Evolutionary conservation across 2,329 filamentous ascomycete species (phyloP), one percentile per base, ranked within the genome.

Genomic region (Scytalidium lignicola): DNA sequence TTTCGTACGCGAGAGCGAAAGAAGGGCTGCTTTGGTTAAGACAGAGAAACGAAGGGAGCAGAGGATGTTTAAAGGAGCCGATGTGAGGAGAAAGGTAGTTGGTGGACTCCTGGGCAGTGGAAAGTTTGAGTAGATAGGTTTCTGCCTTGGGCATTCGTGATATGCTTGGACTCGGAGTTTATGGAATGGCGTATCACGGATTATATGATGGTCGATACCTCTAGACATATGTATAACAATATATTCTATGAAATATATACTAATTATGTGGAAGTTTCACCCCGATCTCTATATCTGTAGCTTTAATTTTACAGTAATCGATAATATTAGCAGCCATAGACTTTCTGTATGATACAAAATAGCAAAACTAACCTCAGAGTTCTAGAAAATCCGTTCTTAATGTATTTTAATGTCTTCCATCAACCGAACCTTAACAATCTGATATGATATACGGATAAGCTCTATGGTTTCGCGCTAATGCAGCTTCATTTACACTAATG

Each of bases 1-100:
- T 52, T 80, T 84, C 49, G 78, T 78, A 8, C 69, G 80, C 22
- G 79, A 82, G 65, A 80, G 69, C 46, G 81, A 83, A 63, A 70
- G 78, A 47, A 68, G 71, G 45, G 77, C 77, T 13, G 73, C 72
- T 52, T 62, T 83, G 44, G 70, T 74, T 26, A 77, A 83, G 66
- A 75, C 66, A 43, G 80, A 84, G 68, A 73, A 73, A 61, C 71
- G 76, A 61, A 72, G 81, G 52, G 76, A 83, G 69, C 74, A 74
- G 62, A 79, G 69, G 65, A 79, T 79, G 69, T 72, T 73, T 48
- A 76, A 74, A 62, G 79, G 79, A 1, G 80, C 76, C 1, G 76
- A 80, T 67, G 76, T 69, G 44, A 69, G 82, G 60, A 68, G 76
- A 22, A 75, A 76, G 55, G 72, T 73, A 15, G 78, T 85, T 0